Evolutionary conservation across 2,329 filamentous ascomycete species (phyloP).

Genomic region (Camptophora hylomeconis): DNA sequence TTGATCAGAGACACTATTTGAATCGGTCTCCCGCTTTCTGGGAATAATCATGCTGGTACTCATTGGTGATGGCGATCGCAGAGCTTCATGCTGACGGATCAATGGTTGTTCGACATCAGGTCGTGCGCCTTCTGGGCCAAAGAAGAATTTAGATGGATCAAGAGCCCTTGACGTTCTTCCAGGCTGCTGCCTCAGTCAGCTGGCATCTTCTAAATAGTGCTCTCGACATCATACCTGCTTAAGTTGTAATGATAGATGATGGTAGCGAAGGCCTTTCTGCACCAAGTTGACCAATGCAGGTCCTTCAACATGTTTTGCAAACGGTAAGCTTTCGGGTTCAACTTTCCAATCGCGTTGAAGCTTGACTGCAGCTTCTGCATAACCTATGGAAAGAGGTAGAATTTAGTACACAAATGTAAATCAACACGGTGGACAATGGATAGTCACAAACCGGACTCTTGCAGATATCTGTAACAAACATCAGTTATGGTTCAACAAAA

Average conservation of each 20-base stretch:
- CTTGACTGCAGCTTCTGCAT: slow-evolving; percentile 46
- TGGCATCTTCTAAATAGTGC: too few relatives aligned
- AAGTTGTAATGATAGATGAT: slow-evolving; percentile 29
- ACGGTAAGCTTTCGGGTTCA: slow-evolving; percentile 48
- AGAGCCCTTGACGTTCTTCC: slow-evolving; percentile 18
- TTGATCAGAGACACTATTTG: slow-evolving; percentile 18
- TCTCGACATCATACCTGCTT: too few relatives aligned
- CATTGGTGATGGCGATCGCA: too few relatives aligned
- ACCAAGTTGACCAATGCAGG: slow-evolving; percentile 49
- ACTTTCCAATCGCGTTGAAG: slow-evolving; percentile 50
- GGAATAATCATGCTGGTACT: too few relatives aligned
- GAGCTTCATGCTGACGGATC: too few relatives aligned
- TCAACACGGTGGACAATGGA: slow-evolving; percentile 13
- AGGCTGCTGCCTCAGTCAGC: too few relatives aligned
- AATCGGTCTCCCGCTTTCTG: slow-evolving; percentile 18
- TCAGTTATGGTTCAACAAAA: slow-evolving; percentile 8
- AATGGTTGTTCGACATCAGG: slow-evolving; percentile 18
- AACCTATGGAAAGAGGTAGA: slow-evolving; percentile 28
- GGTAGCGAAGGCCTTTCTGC: slow-evolving; percentile 48
- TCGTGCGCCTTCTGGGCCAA: slow-evolving; percentile 31
- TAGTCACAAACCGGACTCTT: slow-evolving; percentile 38
- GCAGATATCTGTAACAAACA: slow-evolving; percentile 33
- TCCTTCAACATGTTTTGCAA: slow-evolving; percentile 45
- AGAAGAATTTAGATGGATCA: slow-evolving; percentile 31
- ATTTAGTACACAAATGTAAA: slow-evolving; percentile 3